These are phyloP conservation scores for Aspergillus bertholletiae DNA, from an alignment of 495 filamentous ascomycete species.

Conservation along the genomic window DNA sequence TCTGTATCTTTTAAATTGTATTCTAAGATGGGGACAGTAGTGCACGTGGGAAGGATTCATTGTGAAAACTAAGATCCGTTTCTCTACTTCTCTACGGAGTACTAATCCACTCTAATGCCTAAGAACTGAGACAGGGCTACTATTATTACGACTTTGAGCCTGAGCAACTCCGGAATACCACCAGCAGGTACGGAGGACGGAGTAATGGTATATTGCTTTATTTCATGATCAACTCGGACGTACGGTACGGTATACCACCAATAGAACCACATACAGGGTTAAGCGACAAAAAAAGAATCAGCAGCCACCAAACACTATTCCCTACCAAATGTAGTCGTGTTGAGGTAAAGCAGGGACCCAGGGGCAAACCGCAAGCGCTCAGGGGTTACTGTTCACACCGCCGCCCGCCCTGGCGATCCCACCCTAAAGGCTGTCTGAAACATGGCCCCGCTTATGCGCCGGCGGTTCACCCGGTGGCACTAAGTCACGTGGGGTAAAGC, in stretches of 20 bases:
- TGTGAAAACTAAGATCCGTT: not conserved
- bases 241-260: not conserved
- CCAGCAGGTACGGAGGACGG: no score
- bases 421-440: constrained; percentile 14
- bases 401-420: constrained; percentile 9
- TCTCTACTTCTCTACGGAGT: not conserved
- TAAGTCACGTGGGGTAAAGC: constrained; percentile 10
- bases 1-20: not conserved
- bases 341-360: constrained; percentile 16
- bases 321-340: not conserved
- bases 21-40: not conserved
- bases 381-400: constrained; percentile 15
- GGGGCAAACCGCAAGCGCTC: constrained; percentile 6
- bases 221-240: no score
- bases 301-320: not conserved
- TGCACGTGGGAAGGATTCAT: constrained; percentile 1
- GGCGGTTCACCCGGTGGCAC: not conserved
- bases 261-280: not conserved
- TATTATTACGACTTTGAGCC: no score
- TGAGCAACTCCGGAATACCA: no score
- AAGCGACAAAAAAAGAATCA: no score
- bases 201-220: no score
- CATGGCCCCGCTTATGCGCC: constrained; percentile 9
- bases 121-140: no score
- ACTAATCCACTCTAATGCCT: no score